Evolutionary conservation across 495 filamentous ascomycete species (phyloP), one percentile per base, ranked within the genome.

Genomic region (Tuber indicum): DNA sequence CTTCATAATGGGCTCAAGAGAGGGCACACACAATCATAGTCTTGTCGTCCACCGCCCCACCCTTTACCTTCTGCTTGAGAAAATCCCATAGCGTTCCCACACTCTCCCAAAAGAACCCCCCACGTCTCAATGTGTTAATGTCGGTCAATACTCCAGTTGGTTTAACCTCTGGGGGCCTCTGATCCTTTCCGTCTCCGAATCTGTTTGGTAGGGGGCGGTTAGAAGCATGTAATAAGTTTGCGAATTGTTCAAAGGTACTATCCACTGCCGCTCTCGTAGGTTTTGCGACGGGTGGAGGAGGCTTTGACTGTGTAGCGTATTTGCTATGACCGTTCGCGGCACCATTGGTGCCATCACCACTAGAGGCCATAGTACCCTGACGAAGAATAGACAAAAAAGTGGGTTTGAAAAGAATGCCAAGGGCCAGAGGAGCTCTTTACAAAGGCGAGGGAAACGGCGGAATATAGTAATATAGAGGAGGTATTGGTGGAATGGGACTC

Each of bases 31-130:
- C 82, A 58, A 82, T 85, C 84, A 76, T 83, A 9, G 91, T 93
- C 86, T 94, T 94, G 84, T 96, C 93, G 78, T 93, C 90, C 0
- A 85, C 78, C 36, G 89, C 79, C 74, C 90, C 88, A 26, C 91
- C 89, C 26, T 85, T 85, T 36, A 84, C 85, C 82, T 90, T 88
- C 74, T 79, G 86, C 78, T 86, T 85, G 76, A 89, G 84, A 44
- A 90, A 77, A 47, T 88, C 86, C 83, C 86, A 87, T 74, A 91
- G 82, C 8, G 90, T 90, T 58, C 84, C 81, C 71, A 88, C 76
- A 76, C 47, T 73, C 72, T 91, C 89, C 76, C 88, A 87, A 83
- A 91, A 86, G 73, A 82, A 81, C 0, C 82, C 82, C 41, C 81
- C 82, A 46, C 75, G 73, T 7, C 88, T 88, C 74, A 96, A 81